phyloP scores from a whole-genome alignment of 164 flowering plant species.

The Berberis vulgaris region DNA sequence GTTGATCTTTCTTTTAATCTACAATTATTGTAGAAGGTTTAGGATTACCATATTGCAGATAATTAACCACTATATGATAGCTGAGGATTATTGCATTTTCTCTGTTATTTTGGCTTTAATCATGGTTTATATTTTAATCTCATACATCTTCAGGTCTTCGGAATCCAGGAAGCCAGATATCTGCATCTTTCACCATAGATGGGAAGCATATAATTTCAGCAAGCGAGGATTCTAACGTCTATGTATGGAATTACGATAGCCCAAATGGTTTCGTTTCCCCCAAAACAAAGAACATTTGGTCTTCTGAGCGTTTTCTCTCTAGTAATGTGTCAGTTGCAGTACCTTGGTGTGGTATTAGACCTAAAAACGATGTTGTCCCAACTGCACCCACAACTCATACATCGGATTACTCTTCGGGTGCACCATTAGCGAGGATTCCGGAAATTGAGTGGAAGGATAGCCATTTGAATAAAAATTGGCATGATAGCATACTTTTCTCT shows the following conservation, averaged over 20 bases:
- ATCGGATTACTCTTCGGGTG: conserved; percentile 4
- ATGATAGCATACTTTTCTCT: conserved; percentile 18
- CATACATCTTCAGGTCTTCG: conserved; percentile 28
- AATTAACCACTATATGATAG: not conserved
- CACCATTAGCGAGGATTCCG: conserved; percentile 6
- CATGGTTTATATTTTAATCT: not conserved
- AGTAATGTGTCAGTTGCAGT: conserved; percentile 51
- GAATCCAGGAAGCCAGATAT: conserved; percentile 37
- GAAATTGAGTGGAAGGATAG: conserved; percentile 13
- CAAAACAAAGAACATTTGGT: conserved; percentile 30
- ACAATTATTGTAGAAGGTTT: not conserved
- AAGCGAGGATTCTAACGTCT: conserved; percentile 59
- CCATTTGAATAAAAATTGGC: conserved; percentile 16
- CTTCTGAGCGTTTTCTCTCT: conserved; percentile 58
- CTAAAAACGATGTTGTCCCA: conserved; percentile 5
- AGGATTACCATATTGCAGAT: not conserved
- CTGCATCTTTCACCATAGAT: conserved; percentile 62
- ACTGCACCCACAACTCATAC: conserved; percentile 10
- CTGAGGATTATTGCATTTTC: not conserved
- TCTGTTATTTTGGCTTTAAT: not conserved
- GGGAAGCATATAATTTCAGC: conserved; percentile 70
- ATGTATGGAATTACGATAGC: conserved; percentile 48
- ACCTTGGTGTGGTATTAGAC: conserved; percentile 63
- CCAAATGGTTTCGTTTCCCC: conserved; percentile 21
- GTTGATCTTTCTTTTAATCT: not conserved